Conservation (phyloP, 2,329 filamentous ascomycete species). For the Xylariaceae sp. region DNA sequence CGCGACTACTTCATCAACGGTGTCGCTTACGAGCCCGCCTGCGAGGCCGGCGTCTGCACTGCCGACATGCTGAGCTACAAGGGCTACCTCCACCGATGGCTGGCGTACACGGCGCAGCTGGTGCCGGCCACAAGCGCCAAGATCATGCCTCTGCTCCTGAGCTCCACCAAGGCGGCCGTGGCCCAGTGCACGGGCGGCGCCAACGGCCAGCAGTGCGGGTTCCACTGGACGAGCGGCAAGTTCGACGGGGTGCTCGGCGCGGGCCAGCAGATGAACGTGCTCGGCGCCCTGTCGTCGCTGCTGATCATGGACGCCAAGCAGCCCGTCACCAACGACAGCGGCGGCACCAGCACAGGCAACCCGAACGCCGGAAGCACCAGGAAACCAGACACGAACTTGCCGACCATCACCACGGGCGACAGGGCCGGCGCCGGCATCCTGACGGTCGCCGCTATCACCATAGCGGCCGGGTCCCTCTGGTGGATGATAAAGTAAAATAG, state of each 20-base stretch:
- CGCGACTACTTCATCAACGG: constrained; percentile 55
- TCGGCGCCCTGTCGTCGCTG: constrained; percentile 52
- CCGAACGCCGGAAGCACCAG: constrained; percentile 31
- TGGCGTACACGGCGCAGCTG: constrained; percentile 46
- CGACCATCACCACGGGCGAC: constrained; percentile 34
- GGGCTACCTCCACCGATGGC: constrained; percentile 61
- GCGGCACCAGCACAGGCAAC: constrained; percentile 46
- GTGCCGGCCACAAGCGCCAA: constrained; percentile 44
- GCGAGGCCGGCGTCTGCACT: constrained; percentile 58
- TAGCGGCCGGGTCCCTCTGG: constrained; percentile 26
- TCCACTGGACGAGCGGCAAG: constrained; percentile 52
- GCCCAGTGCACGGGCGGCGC: constrained; percentile 41
- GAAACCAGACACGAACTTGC: constrained; percentile 7
- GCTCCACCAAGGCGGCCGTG: constrained; percentile 48
- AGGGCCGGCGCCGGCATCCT: constrained; percentile 37
- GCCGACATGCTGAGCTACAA: constrained; percentile 64
- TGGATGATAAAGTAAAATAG: constrained; percentile 31
- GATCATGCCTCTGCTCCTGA: constrained; percentile 45
- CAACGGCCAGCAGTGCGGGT: constrained; percentile 53
- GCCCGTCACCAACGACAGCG: constrained; percentile 46
- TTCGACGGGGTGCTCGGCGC: constrained; percentile 55
- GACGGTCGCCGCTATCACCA: constrained; percentile 30
- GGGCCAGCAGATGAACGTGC: constrained; percentile 56
- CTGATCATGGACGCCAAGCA: constrained; percentile 42
- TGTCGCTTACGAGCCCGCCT: constrained; percentile 60